Conservation (phyloP, 2,329 filamentous ascomycete genomes). For the Aspergillus sp. region DNA sequence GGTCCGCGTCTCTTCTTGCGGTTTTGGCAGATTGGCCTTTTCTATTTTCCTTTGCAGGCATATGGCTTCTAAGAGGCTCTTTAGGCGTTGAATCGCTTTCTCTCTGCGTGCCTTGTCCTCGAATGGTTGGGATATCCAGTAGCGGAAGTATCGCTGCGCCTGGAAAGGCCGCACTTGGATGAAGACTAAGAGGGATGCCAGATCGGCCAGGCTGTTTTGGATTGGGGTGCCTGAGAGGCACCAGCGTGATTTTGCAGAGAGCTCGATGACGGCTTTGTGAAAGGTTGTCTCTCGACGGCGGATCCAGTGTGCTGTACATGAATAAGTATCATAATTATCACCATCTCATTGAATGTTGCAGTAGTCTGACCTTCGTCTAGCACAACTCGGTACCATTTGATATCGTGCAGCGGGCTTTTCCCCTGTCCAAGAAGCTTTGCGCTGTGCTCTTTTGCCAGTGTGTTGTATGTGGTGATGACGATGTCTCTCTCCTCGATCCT, state of each 20-base stretch:
- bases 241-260: constrained; percentile 51
- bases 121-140: constrained; percentile 35
- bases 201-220: constrained; percentile 55
- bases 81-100: constrained; percentile 17
- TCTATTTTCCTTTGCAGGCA: constrained; percentile 25
- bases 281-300: constrained; percentile 49
- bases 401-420: neutral
- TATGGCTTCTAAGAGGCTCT: constrained; percentile 31
- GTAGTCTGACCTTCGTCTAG: constrained; percentile 47
- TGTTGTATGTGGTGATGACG: constrained; percentile 52
- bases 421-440: neutral
- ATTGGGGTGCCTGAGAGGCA: constrained; percentile 56
- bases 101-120: constrained; percentile 22
- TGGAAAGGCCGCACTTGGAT: constrained; percentile 33
- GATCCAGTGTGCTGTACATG: constrained; percentile 51
- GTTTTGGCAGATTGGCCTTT: constrained; percentile 23
- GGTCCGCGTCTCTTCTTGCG: neutral
- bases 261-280: constrained; percentile 42
- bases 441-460: constrained; percentile 36
- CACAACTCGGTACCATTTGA: constrained; percentile 47
- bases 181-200: constrained; percentile 54
- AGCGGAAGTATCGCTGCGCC: neutral
- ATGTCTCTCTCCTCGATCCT: constrained; percentile 33
- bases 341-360: neutral
- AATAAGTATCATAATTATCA: neutral